Evolutionary conservation across 140 eudicot genomes (phyloP).

Genomic region (Flaveria floridana): DNA sequence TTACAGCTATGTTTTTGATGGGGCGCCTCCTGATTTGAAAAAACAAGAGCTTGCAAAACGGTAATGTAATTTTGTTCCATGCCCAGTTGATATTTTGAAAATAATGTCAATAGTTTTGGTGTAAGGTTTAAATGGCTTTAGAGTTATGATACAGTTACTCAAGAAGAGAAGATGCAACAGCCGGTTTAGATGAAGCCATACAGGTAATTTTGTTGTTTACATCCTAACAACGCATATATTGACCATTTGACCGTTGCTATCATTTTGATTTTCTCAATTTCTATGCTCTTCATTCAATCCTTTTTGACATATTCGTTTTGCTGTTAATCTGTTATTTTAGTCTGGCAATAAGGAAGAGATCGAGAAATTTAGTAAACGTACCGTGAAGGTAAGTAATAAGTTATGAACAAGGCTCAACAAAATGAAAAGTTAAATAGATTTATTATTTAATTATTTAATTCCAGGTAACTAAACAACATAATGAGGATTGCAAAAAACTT

Average conservation of each 20-base stretch:
- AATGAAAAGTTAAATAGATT: background rate
- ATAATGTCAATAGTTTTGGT: background rate
- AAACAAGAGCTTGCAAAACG: conserved; percentile 95
- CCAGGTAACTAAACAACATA: conserved; percentile 64
- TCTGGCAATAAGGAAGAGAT: conserved; percentile 78
- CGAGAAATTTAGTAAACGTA: conserved; percentile 87
- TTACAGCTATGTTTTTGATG: background rate
- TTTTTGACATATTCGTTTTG: conserved; percentile 1
- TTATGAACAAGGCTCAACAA: background rate
- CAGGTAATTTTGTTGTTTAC: conserved; percentile 39
- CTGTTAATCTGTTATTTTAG: conserved; percentile 50
- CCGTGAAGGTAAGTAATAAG: conserved; percentile 69
- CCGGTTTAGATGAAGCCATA: conserved; percentile 63
- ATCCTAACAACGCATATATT: background rate
- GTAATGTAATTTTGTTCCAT: conserved; percentile 34
- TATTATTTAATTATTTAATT: background rate
- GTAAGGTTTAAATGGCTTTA: background rate
- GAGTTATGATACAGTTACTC: conserved; percentile 53
- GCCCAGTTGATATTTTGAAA: background rate
- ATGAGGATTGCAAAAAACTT: conserved; percentile 89
- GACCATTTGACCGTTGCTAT: background rate
- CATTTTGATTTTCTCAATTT: background rate
- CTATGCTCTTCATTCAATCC: background rate
- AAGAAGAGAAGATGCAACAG: conserved; percentile 85
- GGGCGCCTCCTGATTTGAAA: conserved; percentile 71